Evolutionary conservation across 768 basidiomycete species (phyloP).

Genomic region (Xerocomus potaroensis): DNA sequence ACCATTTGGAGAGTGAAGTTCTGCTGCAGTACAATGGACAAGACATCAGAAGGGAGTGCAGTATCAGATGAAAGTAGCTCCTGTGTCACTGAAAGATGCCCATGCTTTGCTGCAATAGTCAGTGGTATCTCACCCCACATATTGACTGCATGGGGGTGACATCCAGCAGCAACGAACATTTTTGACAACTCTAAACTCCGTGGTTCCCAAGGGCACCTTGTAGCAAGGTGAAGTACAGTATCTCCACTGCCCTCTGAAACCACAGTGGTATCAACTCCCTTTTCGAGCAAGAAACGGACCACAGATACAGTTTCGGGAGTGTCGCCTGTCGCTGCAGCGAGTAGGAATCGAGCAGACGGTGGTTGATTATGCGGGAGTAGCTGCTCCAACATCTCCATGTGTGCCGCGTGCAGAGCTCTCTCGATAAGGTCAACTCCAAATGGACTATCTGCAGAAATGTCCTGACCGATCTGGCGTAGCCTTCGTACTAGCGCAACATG

Average conservation of each 20-base stretch:
- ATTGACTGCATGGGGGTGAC: background rate
- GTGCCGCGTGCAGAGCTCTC: background rate
- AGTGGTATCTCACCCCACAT: background rate
- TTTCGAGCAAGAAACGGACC: no score
- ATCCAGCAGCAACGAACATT: slow-evolving; percentile 4
- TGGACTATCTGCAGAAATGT: background rate
- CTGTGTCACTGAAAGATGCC: background rate
- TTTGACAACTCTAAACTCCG: background rate
- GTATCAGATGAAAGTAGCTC: background rate
- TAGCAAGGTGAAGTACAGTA: background rate
- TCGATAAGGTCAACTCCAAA: background rate
- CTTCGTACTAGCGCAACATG: no score
- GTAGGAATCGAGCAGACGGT: background rate
- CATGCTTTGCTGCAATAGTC: background rate
- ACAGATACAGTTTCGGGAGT: no score
- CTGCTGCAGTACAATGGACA: no score
- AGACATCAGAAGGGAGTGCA: background rate
- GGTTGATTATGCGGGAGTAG: background rate
- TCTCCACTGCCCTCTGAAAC: background rate
- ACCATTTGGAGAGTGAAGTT: no score
- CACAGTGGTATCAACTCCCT: background rate
- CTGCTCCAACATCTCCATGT: background rate
- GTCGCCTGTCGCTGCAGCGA: no score
- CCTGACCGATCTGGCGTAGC: no score
- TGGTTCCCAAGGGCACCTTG: background rate